These are phyloP conservation scores for Russula olivacea DNA, from an alignment of 768 basidiomycete species.

Conservation along the genomic window DNA sequence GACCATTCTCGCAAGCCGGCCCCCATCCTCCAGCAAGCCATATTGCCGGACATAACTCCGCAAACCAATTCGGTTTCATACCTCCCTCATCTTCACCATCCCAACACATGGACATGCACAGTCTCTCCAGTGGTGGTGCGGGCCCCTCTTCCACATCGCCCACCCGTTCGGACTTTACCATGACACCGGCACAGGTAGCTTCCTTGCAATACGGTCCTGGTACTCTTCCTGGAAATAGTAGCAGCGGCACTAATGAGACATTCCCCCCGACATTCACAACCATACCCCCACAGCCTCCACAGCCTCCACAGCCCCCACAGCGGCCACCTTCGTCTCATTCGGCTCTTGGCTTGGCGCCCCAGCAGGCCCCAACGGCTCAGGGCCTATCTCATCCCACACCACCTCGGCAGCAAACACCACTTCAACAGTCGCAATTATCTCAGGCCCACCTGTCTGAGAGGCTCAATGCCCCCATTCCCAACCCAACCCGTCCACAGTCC, in stretches of 20 bases:
- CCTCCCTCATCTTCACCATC: conserved; percentile 46
- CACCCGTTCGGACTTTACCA: conserved; percentile 41
- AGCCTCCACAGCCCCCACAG: conserved; percentile 22
- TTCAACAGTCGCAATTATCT: conserved; percentile 22
- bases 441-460: conserved; percentile 18
- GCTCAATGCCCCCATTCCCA: conserved; percentile 20
- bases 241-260: conserved; percentile 27
- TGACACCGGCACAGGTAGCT: conserved; percentile 60
- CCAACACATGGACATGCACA: conserved; percentile 40
- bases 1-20: conserved; percentile 31
- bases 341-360: conserved; percentile 22
- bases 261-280: conserved; percentile 35
- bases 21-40: conserved; percentile 24
- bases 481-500: conserved; percentile 29
- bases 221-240: conserved; percentile 16
- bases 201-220: conserved; percentile 43
- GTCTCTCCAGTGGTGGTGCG: conserved; percentile 34
- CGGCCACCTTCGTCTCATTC: conserved; percentile 35
- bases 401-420: conserved; percentile 22
- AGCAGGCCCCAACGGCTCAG: conserved; percentile 14
- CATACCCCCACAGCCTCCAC: conserved; percentile 25
- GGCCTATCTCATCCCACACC: conserved; percentile 15
- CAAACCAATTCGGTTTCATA: conserved; percentile 35
- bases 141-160: conserved; percentile 36
- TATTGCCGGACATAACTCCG: conserved; percentile 7